Conservation (phyloP, 495 filamentous ascomycete species). For the Penicillium daleae region DNA sequence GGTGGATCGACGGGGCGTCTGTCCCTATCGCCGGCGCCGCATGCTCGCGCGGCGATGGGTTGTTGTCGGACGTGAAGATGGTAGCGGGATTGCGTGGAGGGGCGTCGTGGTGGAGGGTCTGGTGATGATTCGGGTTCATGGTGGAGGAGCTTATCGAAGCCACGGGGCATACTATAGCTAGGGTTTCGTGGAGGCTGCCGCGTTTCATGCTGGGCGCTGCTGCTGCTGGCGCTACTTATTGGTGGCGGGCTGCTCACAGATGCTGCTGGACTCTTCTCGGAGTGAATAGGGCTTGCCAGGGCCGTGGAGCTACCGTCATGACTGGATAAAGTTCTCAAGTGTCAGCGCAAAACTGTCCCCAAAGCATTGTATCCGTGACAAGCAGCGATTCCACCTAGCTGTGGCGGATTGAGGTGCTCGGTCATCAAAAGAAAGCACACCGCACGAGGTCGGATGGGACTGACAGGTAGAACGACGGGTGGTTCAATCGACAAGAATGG, state of each 20-base stretch:
- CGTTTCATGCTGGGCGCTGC: slow-evolving; percentile 17
- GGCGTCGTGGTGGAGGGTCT: slow-evolving; percentile 25
- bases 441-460: slow-evolving; percentile 22
- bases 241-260: slow-evolving; percentile 21
- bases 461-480: slow-evolving; percentile 22
- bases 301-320: slow-evolving; percentile 38
- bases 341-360: neutral
- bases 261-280: slow-evolving; percentile 34
- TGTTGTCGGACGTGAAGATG: slow-evolving; percentile 83
- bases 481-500: slow-evolving; percentile 22
- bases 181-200: slow-evolving; percentile 24
- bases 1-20: slow-evolving; percentile 93
- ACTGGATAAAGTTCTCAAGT: slow-evolving; percentile 24
- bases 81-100: slow-evolving; percentile 45
- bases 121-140: slow-evolving; percentile 39
- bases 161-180: slow-evolving; percentile 40
- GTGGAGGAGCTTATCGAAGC: slow-evolving; percentile 49
- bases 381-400: neutral
- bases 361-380: neutral
- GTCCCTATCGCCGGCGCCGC: slow-evolving; percentile 92
- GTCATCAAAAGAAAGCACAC: neutral
- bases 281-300: slow-evolving; percentile 41
- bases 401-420: slow-evolving; percentile 5
- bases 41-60: slow-evolving; percentile 85
- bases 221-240: slow-evolving; percentile 5